A percentile compares a stretch with the other conserved stretches of the same genome.
These are phyloP conservation scores for Rhizoclosmatium globosum DNA, from an alignment of 192 early-diverging fungal genomes.

Conservation along the genomic window DNA sequence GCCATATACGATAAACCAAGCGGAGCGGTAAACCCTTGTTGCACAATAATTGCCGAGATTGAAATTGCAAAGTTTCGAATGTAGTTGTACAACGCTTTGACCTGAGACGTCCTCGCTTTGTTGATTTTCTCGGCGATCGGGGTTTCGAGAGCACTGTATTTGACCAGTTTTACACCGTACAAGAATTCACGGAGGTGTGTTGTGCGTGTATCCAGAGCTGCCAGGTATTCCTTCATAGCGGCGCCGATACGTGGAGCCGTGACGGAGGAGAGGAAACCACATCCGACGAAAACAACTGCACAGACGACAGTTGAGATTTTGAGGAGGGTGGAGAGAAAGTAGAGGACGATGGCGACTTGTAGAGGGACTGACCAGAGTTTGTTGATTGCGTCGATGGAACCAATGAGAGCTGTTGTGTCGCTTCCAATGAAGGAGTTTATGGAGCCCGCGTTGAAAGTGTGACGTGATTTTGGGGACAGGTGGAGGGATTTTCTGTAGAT, in stretches of 20 bases:
- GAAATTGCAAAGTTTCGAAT: background rate
- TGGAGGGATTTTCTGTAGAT: conserved; percentile 45
- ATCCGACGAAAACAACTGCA: conserved; percentile 6
- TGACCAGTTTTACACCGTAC: conserved; percentile 33
- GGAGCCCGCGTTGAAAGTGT: conserved; percentile 5
- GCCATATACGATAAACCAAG: conserved; percentile 32
- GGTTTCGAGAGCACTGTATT: conserved; percentile 27
- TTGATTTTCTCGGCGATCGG: background rate
- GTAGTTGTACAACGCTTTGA: conserved; percentile 9
- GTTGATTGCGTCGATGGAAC: conserved; percentile 14
- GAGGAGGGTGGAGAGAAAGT: conserved; percentile 20
- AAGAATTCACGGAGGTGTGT: conserved; percentile 8
- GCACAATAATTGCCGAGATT: conserved; percentile 13
- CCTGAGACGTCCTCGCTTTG: background rate
- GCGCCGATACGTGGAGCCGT: background rate
- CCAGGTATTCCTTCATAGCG: background rate
- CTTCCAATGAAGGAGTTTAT: conserved; percentile 23
- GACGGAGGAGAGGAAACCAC: background rate
- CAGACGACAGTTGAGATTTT: background rate
- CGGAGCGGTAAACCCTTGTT: conserved; percentile 23
- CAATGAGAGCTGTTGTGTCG: background rate
- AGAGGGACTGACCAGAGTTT: conserved; percentile 23
- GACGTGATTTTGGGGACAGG: conserved; percentile 33
- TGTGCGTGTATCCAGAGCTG: conserved; percentile 11
- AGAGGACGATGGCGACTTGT: conserved; percentile 16